Evolutionary conservation across 2,329 filamentous ascomycete genomes (phyloP), one percentile per base, ranked within the genome.

Genomic region (Phialophora chinensis): DNA sequence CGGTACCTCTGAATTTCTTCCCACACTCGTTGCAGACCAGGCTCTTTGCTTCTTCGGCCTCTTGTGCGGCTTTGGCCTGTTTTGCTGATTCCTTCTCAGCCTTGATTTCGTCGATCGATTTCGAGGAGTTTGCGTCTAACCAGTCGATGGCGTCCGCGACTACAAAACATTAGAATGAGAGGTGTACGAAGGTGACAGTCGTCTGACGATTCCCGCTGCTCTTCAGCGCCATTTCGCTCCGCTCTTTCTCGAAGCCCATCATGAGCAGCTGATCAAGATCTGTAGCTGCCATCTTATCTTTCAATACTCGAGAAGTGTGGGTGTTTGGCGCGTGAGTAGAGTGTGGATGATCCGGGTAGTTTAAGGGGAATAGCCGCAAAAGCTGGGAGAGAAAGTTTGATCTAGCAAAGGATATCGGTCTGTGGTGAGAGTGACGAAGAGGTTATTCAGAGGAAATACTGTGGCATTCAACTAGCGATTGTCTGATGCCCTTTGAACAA

Each of bases 1-100:
- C 88, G 71, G 90, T 87, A 74, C 88, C 92, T 72, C 91, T 86
- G 80, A 99, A 96, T 76, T 88, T 90, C 85, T 97, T 97, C 75
- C 91, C 90, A 76, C 95, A 99, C 64, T 97, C 94, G 71, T 97
- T 95, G 85, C 95, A 99, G 59, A 96, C 86, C 63, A 98, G 87
- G 57, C 92, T 96, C 59, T 88, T 87, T 63, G 93, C 91, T 63
- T 87, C 83, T 74, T 90, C 87, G 66, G 90, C 91, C 1, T 87
- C 86, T 73, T 91, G 84, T 2, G 93, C 82, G n/a, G 87, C 85
- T 4, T 88, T 85, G 11, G 87, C 86, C 73, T 90, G 83, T 38
- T 85, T 83, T 55, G 82, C 80, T 2, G 83, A 84, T 8, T 86
- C 83, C 31, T 83, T 84, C 5, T 78, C 77, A 3, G 81, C 81